Base-by-base conservation (phyloP, 352 stramenopile genomes). In the Globisporangium apiculatum region DNA sequence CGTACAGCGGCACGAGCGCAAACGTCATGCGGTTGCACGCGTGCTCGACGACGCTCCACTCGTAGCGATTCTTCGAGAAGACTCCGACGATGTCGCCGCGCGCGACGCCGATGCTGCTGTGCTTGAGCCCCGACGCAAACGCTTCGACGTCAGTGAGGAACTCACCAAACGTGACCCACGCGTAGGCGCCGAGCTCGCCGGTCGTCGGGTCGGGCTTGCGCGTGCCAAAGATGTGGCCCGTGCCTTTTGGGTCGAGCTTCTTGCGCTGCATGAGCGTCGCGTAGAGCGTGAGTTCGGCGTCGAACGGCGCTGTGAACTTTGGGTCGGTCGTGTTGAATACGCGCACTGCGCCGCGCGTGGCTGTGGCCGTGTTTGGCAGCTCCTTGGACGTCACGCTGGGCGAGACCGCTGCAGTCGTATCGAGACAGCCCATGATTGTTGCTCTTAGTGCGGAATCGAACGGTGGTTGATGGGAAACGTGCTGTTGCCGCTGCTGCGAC, bases 1-100 rank as follows among this genome's bases (percentile, higher is more conserved):
- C 82, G 65, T 92, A 94, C n/a, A 94, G 69, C 49, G 81, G 81
- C 57, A 89, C 76, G 31, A 89, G 64, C 14, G 77, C 65, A 67
- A 84, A 89, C 43, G 71, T 59, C 76, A 86, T 87, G 68, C 82
- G 82, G 55, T 81, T 86, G 58, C 65, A 71, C 36, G 57, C 67
- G 59, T 85, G 78, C 62, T 91, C 82, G 1, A 84, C 75, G 7
- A 87, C 60, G 9, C 75, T 67, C 81, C 81, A 91, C 55, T 89
- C 71, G 60, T 83, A 83, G 38, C 79, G 61, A 68, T 89, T 89
- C 66, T 86, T 87, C 60, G 60, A 69, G 66, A 91, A 89, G n/a
- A 89, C 51, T 5, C 81, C 81, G 35, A 91, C 69, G 38, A 83
- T 71, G 47, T 79, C 78, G 14, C 70, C 62, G 41, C 77, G 72